These are phyloP conservation scores for Phlyctochytrium bullatum DNA, from an alignment of 192 early-diverging fungal genomes.

Conservation along the genomic window DNA sequence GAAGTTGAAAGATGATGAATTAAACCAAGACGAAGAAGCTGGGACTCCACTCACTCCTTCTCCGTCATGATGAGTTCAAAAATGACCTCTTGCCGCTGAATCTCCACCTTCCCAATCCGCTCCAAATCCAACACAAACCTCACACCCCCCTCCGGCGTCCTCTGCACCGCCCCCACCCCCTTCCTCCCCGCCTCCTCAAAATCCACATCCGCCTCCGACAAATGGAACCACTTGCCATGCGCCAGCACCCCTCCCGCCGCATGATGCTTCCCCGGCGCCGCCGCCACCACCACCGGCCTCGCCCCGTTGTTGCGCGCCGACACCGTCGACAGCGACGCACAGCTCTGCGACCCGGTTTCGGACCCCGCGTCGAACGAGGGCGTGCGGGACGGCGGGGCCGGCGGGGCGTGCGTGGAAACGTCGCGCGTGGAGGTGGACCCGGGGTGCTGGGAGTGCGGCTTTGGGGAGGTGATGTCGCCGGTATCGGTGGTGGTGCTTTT, in stretches of 20 bases:
- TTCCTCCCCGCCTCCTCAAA: background rate
- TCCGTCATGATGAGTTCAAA: conserved; percentile 90
- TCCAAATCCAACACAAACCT: background rate
- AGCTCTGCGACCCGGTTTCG: no score
- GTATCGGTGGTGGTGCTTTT: no score
- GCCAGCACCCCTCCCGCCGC: background rate
- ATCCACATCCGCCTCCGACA: background rate
- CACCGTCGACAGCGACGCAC: no score
- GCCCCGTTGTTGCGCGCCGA: no score
- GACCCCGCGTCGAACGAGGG: no score
- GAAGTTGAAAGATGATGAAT: background rate
- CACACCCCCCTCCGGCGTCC: background rate
- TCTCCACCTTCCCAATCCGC: conserved; percentile 51
- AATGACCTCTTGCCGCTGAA: conserved; percentile 89
- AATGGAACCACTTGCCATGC: background rate
- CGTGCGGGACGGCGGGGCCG: no score
- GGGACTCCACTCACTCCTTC: conserved; percentile 69
- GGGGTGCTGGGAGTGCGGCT: no score
- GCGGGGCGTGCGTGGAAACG: no score
- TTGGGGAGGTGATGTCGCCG: no score
- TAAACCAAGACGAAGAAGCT: background rate
- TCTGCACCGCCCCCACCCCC: background rate
- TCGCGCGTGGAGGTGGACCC: no score
- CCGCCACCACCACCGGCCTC: no score
- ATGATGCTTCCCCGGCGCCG: no score